phyloP scores from a whole-genome alignment of 1,284 basidiomycete genomes.

The Porodaedalea pini region DNA sequence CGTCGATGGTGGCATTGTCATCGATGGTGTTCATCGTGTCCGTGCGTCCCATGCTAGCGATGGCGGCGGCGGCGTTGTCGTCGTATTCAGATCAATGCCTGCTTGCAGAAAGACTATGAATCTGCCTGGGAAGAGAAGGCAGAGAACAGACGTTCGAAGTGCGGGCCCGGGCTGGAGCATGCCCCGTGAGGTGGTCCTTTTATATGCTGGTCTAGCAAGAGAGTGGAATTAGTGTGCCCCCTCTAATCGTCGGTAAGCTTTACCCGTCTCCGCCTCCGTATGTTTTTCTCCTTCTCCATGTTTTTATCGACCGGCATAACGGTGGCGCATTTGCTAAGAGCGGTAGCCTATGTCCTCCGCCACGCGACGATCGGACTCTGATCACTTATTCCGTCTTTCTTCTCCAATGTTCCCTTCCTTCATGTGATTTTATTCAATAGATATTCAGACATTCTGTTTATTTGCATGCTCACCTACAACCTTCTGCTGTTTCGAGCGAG shows the following conservation, averaged over 20 bases:
- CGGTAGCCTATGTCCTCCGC: background rate
- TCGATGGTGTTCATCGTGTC: slow-evolving; percentile 4
- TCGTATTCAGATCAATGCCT: background rate
- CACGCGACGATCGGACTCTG: no score
- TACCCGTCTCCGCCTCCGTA: background rate
- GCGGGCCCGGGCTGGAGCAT: background rate
- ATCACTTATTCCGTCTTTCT: background rate
- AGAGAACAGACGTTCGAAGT: background rate
- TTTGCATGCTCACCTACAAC: background rate
- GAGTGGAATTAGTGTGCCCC: background rate
- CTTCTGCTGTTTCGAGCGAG: background rate
- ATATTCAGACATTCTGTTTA: no score
- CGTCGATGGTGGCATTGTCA: slow-evolving; percentile 12
- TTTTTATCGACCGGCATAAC: background rate
- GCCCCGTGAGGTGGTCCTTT: background rate
- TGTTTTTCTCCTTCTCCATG: background rate
- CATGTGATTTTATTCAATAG: background rate
- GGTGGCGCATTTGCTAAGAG: background rate
- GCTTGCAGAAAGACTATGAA: background rate
- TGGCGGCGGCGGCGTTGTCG: background rate
- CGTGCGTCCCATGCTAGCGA: background rate
- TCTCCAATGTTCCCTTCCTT: background rate
- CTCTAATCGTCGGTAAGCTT: background rate
- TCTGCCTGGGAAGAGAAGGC: background rate
- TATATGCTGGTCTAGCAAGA: background rate